phyloP scores from a whole-genome alignment of 371 early-diverging fungal genomes.

The Zychaea mexicana region DNA sequence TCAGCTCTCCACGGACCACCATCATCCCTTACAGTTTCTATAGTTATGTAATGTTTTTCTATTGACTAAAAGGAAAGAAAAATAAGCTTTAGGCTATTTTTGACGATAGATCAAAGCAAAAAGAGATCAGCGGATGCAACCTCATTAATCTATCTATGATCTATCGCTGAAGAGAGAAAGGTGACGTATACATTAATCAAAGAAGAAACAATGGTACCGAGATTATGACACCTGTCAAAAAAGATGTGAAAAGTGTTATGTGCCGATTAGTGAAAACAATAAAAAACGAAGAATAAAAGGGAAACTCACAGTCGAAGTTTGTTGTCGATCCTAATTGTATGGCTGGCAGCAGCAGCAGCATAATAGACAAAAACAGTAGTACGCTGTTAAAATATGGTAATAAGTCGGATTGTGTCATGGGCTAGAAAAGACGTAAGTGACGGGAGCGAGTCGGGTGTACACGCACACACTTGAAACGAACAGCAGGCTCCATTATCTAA shows the following conservation, averaged over 20 bases:
- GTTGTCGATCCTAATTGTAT: too few species aligned
- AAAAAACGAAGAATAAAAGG: not conserved
- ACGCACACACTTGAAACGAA: not conserved
- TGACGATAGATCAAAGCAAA: not conserved
- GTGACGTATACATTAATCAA: not conserved
- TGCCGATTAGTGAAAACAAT: not conserved
- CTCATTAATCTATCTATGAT: not conserved
- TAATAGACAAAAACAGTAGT: not conserved
- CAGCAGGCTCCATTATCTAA: not conserved
- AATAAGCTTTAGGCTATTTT: not conserved
- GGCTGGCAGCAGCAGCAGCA: too few species aligned
- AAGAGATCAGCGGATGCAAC: not conserved
- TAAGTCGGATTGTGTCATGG: not conserved
- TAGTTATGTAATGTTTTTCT: too few species aligned
- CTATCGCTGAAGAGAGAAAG: not conserved
- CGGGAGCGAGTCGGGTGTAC: too few species aligned
- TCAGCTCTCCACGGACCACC: too few species aligned
- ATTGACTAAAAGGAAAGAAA: too few species aligned
- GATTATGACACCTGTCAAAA: slow-evolving; percentile 2
- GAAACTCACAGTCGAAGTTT: too few species aligned
- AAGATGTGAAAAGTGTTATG: not conserved
- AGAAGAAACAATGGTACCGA: not conserved
- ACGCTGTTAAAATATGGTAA: too few species aligned
- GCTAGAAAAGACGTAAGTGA: too few species aligned
- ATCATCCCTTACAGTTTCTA: too few species aligned